Evolutionary conservation across 2,329 filamentous ascomycete genomes (phyloP).

Genomic region (Fonsecaea pugnacius): DNA sequence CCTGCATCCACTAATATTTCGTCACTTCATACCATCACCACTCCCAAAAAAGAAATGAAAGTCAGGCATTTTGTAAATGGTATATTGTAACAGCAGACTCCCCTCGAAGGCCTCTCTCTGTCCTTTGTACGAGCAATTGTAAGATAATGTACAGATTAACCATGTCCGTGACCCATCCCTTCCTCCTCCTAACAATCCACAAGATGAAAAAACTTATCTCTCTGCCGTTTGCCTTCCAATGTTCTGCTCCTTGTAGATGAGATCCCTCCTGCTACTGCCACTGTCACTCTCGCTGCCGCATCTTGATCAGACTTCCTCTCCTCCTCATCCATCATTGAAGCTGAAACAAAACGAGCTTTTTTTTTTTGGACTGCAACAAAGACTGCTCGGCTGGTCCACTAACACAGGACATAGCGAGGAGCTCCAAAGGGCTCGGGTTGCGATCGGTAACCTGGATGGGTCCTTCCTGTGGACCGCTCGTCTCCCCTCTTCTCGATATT

Average conservation of each 20-base stretch:
- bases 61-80: neutral
- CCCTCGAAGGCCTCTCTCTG: constrained; percentile 2
- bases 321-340: neutral
- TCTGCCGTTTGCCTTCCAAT: neutral
- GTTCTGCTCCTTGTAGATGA: neutral
- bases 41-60: neutral
- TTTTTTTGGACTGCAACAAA: neutral
- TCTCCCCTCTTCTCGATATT: neutral
- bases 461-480: neutral
- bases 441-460: neutral
- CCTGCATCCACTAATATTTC: no score
- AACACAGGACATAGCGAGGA: neutral
- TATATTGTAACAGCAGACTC: constrained; percentile 1
- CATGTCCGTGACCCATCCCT: neutral
- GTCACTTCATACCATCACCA: no score
- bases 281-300: neutral
- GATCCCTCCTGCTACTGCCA: neutral
- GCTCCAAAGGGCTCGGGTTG: neutral
- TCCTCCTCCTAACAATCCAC: neutral
- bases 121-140: neutral
- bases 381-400: neutral
- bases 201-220: neutral
- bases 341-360: neutral
- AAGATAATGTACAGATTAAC: constrained; percentile 10
- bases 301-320: neutral